Evolutionary conservation across 257 asterid genomes (phyloP), one percentile per base, ranked within the genome.

Genomic region (Paulownia fortunei): DNA sequence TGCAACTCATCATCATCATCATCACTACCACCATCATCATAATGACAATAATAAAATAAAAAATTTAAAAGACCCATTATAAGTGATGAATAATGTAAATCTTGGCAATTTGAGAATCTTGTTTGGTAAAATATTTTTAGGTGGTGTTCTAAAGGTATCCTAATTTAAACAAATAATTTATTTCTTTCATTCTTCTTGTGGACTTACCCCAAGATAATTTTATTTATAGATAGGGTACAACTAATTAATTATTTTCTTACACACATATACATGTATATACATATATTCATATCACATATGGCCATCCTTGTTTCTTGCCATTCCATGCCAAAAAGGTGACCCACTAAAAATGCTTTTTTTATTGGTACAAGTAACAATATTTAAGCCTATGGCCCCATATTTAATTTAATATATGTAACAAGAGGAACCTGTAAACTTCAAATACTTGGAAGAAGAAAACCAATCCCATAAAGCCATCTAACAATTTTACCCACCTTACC

Each of bases 291-390:
- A n/a, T n/a, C 19, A 61, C 2, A 26, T 36, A 55, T 49, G 30
- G 21, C 54, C 34, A 32, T 49, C 34, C 26, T 52, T 51, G 74
- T 16, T 64, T 64, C 18, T 49, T 76, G 8, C 15, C 54, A 34
- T 64, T 37, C 51, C 19, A 63, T 64, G 73, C 55, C 74, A 34
- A 44, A 21, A 55, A 34, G 73, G 60, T 44, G 30, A 44, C 55
- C 81, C 67, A 76, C 75, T 39, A 54, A 52, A 55, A 76, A 26
- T 77, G 37, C 49, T 76, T 65, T 12, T 64, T 21, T 16, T 68
- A 68, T 44, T 56, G 81, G 81, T 44, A 32, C 64, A 68, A 56
- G 71, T 77, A 8, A 19, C 60, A 11, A 2, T 37, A 3, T 56
- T 36, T 24, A 69, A 44, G 13, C 34, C 37, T 26, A 55, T 56